Percentiles rank a stretch among this genome's conserved stretches.
Conservation (phyloP, 2,329 filamentous ascomycete genomes). For the Apiospora hydei region DNA sequence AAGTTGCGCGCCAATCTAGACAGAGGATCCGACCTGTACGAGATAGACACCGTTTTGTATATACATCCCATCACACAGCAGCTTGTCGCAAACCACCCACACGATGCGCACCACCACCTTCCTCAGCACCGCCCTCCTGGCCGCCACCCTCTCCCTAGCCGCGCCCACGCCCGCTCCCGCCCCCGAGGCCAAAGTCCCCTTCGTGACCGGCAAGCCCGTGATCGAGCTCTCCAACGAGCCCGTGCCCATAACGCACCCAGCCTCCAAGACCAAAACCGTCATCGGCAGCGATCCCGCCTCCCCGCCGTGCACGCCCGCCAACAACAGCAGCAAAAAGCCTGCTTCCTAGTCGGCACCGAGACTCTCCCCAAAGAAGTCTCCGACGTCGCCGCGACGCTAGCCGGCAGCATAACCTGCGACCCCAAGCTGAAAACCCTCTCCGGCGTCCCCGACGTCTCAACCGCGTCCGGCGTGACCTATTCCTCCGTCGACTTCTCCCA, state of each 20-base stretch:
- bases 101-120: constrained; percentile 5
- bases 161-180: background rate
- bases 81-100: background rate
- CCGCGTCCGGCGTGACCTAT: constrained; percentile 51
- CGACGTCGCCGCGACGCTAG: constrained; percentile 50
- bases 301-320: background rate
- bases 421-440: constrained; percentile 54
- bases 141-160: background rate
- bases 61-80: background rate
- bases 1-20: background rate
- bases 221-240: background rate
- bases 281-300: background rate
- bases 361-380: constrained; percentile 58
- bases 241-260: background rate
- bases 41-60: background rate
- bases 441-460: constrained; percentile 63
- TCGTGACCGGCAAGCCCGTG: constrained; percentile 23
- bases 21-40: background rate
- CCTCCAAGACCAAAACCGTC: background rate
- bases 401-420: constrained; percentile 57
- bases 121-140: background rate
- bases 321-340: constrained; percentile 49
- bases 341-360: constrained; percentile 61
- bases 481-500: constrained; percentile 63
- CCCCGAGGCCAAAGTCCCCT: background rate